Percentiles rank a stretch among this genome's conserved stretches.
phyloP scores from a whole-genome alignment of 352 stramenopile species.

The Pythium chondricola region DNA sequence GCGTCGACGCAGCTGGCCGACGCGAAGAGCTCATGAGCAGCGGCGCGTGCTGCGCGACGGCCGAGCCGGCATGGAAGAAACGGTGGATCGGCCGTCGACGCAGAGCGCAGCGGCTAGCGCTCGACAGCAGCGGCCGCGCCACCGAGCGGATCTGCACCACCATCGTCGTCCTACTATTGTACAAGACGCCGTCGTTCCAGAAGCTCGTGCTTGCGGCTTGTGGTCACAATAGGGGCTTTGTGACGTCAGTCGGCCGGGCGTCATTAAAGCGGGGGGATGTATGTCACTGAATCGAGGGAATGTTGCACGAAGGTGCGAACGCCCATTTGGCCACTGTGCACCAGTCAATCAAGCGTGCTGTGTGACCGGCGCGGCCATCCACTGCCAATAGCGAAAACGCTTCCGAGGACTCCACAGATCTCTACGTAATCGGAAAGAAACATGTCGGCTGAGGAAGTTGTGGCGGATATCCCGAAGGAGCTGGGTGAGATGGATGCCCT shows the following conservation, averaged over 20 bases:
- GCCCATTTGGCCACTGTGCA: constrained; percentile 11
- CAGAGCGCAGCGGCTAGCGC: no score
- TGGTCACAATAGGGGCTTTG: no score
- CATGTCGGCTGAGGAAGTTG: constrained; percentile 92
- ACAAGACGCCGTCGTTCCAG: no score
- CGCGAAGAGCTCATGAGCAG: no score
- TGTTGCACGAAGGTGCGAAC: constrained; percentile 18
- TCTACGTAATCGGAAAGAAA: constrained; percentile 30
- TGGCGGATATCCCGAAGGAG: constrained; percentile 89
- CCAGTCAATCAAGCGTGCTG: constrained; percentile 20
- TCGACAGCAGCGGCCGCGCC: not conserved
- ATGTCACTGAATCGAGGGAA: constrained; percentile 9
- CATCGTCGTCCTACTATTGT: no score
- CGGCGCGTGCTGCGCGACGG: no score
- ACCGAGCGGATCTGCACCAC: not conserved
- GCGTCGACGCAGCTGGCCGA: no score
- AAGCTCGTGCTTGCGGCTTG: no score
- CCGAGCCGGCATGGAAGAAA: no score
- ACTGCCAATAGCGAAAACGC: constrained; percentile 20
- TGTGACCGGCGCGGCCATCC: not conserved
- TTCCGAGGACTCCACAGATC: constrained; percentile 51
- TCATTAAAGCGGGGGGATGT: not conserved
- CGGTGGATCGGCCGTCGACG: no score
- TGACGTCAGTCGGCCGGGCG: no score
- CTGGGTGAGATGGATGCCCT: constrained; percentile 96